Evolutionary conservation across 352 stramenopile species (phyloP), one percentile per base, ranked within the genome.

Genomic region (Phytophthora nicotianae): DNA sequence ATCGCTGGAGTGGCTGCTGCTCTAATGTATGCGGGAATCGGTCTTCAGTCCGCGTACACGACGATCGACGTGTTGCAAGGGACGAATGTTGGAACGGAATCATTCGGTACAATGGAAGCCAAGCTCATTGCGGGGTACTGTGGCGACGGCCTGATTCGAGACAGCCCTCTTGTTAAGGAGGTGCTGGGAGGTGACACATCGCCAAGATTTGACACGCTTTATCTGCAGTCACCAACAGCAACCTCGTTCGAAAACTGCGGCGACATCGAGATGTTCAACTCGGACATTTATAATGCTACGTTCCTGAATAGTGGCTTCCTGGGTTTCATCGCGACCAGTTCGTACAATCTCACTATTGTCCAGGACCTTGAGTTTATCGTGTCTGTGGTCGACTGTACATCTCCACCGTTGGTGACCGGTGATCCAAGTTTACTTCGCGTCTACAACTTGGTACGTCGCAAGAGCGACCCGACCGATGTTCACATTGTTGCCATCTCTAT

Each of bases 271-370:
- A 24, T 17, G 7, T 70, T 77, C 20, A 43, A 71, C 23, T 24
- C 23, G 4, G 29, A 62, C 0, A 62, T 82, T 17, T 85, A 85
- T 49, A 27, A 21, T 21, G 32, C 41, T 1, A 16, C 23, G 4
- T 70, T 65, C 21, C 27, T 74, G 33, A 54, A 72, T 32, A 14
- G 20, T 0, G 48, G 62, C 3, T 77, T 70, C 35, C 17, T 37
- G 9, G 37, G 54, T 17, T 33, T 81, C 23, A 32, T 68, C 5
- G 43, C 26, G 11, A 43, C 59, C 9, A 42, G 63, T 14, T 57
- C 65, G 16, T 83, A 79, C 54, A 72, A 79, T 33, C 35, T 79
- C 45, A 61, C 70, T 1, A 38, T 69, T 23, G 32, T 80, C n/a
- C 56, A 56, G 38, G 64, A 73, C 19, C 6, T 73, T 9, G 63